Conservation (phyloP, 1,284 basidiomycete genomes). For the Heterobasidion occidentale region DNA sequence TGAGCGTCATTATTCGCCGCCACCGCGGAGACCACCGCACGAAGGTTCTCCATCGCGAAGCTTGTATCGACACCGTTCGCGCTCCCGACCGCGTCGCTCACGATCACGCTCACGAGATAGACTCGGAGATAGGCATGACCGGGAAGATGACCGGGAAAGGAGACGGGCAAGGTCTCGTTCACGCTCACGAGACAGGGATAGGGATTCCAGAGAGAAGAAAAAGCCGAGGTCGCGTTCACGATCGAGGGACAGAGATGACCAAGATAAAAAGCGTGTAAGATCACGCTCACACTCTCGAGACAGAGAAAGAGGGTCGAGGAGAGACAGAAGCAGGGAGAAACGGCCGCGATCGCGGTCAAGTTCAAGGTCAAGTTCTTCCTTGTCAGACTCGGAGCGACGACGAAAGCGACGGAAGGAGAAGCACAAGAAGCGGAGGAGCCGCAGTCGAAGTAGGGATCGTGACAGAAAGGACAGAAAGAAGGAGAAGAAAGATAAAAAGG, state of each 20-base stretch:
- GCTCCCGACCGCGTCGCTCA: slow-evolving; percentile 4
- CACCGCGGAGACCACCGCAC: background rate
- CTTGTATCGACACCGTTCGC: slow-evolving; percentile 8
- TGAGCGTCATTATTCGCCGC: slow-evolving; percentile 1
- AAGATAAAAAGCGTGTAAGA: background rate
- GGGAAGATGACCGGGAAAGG: background rate
- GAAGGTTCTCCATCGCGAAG: slow-evolving; percentile 4
- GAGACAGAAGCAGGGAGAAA: background rate
- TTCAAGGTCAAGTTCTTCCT: slow-evolving; percentile 14
- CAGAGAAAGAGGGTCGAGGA: slow-evolving; percentile 15
- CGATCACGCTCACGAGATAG: slow-evolving; percentile 5
- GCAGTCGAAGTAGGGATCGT: slow-evolving; percentile 37
- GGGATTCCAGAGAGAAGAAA: background rate
- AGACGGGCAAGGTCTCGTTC: background rate
- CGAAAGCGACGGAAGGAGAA: slow-evolving; percentile 32
- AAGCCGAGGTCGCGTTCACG: background rate
- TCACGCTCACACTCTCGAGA: slow-evolving; percentile 26
- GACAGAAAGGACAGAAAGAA: slow-evolving; percentile 31
- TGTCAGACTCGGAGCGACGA: slow-evolving; percentile 27
- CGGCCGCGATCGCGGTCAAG: slow-evolving; percentile 18
- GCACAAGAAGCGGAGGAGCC: slow-evolving; percentile 26
- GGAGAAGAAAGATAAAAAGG: slow-evolving; percentile 64
- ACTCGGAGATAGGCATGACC: background rate
- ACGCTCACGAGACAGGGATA: background rate
- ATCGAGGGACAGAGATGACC: background rate